phyloP scores from a whole-genome alignment of 75 land plant genomes.

The Adiantum capillusveneris region DNA sequence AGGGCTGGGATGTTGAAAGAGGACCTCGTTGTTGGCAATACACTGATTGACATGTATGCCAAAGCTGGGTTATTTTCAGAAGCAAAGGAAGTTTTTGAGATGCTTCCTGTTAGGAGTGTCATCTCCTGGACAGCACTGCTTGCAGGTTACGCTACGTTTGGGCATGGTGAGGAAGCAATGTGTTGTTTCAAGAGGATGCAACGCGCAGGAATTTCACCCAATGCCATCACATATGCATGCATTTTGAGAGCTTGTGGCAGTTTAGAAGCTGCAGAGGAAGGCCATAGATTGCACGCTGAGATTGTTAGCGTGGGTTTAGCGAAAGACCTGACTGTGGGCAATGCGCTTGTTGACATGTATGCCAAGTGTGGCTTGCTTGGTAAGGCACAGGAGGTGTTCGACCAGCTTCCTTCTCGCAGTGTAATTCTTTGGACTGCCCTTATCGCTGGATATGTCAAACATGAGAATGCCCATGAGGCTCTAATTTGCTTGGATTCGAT shows the following conservation, averaged over 20 bases:
- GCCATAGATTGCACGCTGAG: constrained; percentile 57
- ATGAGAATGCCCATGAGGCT: neutral
- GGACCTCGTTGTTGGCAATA: constrained; percentile 45
- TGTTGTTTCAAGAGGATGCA: constrained; percentile 35
- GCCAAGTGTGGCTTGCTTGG: constrained; percentile 10
- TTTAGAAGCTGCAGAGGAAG: constrained; percentile 39
- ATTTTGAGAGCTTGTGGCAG: constrained; percentile 58
- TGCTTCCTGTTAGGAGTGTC: constrained; percentile 15
- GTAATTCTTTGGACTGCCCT: neutral
- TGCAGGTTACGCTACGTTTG: constrained; percentile 42
- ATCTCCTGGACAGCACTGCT: constrained; percentile 70
- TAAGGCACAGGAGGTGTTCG: neutral
- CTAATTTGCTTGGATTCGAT: neutral
- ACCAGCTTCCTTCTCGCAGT: neutral
- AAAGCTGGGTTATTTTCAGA: constrained; percentile 43
- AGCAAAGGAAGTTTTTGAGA: constrained; percentile 39
- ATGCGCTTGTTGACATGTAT: constrained; percentile 45
- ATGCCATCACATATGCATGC: constrained; percentile 56
- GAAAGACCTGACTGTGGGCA: constrained; percentile 48
- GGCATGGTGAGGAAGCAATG: constrained; percentile 48
- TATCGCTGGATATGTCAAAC: constrained; percentile 7
- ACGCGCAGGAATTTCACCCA: constrained; percentile 37
- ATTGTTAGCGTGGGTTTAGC: constrained; percentile 43
- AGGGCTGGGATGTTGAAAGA: constrained; percentile 34
- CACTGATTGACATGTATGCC: constrained; percentile 61